A percentile compares a stretch with the other conserved stretches of the same genome.
Conservation (phyloP, 2,329 filamentous ascomycete genomes). For the Trichoderma polysporum region DNA sequence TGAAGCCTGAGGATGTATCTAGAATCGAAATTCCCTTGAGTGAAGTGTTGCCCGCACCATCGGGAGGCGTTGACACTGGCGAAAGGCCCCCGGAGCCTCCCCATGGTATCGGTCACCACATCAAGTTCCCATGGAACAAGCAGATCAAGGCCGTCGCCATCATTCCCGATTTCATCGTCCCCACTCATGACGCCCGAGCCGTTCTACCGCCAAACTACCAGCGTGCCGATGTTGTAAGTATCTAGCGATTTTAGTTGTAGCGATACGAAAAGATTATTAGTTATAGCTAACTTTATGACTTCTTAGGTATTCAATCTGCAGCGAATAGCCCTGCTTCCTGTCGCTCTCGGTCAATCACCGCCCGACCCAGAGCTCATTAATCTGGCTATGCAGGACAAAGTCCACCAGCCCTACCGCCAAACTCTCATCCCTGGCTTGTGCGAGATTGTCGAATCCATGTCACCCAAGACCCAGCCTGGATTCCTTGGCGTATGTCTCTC, state of each 20-base stretch:
- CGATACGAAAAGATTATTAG: neutral
- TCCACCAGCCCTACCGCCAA: conserved; percentile 95
- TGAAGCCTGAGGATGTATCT: conserved; percentile 84
- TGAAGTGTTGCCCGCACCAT: conserved; percentile 87
- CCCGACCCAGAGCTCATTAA: conserved; percentile 93
- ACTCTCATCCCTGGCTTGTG: conserved; percentile 87
- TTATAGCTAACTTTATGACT: conserved; percentile 16
- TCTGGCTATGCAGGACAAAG: conserved; percentile 96
- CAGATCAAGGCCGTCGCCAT: conserved; percentile 97
- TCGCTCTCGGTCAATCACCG: conserved; percentile 83
- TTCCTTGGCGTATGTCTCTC: conserved; percentile 93
- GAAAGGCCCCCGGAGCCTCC: conserved; percentile 85
- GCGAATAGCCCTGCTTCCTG: conserved; percentile 84
- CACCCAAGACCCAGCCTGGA: conserved; percentile 79
- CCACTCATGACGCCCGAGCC: conserved; percentile 85
- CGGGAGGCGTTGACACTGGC: conserved; percentile 88
- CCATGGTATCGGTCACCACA: conserved; percentile 88
- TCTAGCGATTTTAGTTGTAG: too few species aligned
- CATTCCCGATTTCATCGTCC: conserved; percentile 92
- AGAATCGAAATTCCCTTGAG: conserved; percentile 91
- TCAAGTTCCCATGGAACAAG: conserved; percentile 89
- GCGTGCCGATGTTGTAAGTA: conserved; percentile 75
- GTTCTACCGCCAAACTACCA: conserved; percentile 81
- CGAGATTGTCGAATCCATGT: conserved; percentile 89
- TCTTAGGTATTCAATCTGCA: conserved; percentile 83